Conservation (phyloP, 176 grass and related monocot genomes). For the Paspalum vaginatum region DNA sequence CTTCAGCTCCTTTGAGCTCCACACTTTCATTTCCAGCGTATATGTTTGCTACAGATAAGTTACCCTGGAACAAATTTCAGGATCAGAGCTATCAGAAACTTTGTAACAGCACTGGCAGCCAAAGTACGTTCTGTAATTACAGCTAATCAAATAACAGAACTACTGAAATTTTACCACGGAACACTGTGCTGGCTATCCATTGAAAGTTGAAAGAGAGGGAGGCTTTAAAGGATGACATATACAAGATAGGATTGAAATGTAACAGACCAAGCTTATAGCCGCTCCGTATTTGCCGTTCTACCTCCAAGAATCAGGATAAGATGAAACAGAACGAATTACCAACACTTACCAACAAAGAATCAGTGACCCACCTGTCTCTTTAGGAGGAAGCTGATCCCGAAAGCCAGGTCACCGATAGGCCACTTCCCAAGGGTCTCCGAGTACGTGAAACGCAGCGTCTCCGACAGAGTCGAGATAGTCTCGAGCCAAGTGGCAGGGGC, state of each 20-base stretch:
- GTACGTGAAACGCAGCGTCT: constrained; percentile 92
- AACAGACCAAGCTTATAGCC: background rate
- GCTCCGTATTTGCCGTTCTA: background rate
- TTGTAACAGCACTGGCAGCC: background rate
- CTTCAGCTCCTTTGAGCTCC: constrained; percentile 76
- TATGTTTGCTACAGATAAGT: constrained; percentile 88
- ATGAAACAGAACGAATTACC: background rate
- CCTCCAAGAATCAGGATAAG: background rate
- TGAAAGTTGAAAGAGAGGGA: background rate
- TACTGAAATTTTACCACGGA: background rate
- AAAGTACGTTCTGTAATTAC: background rate
- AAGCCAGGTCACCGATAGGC: constrained; percentile 94
- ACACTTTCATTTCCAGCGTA: constrained; percentile 83
- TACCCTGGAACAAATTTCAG: constrained; percentile 70
- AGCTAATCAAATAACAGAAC: background rate
- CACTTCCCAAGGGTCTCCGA: constrained; percentile 97
- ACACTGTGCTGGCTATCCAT: constrained; percentile 2
- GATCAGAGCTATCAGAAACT: constrained; percentile 27
- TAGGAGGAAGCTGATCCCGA: constrained; percentile 91
- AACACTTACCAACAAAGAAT: background rate
- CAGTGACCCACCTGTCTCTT: constrained; percentile 74
- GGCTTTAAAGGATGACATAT: background rate
- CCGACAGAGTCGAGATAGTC: constrained; percentile 91
- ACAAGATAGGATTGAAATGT: background rate
- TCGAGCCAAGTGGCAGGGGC: constrained; percentile 94